phyloP scores from a whole-genome alignment of 1,284 basidiomycete genomes.

The Neonothopanus nambi region DNA sequence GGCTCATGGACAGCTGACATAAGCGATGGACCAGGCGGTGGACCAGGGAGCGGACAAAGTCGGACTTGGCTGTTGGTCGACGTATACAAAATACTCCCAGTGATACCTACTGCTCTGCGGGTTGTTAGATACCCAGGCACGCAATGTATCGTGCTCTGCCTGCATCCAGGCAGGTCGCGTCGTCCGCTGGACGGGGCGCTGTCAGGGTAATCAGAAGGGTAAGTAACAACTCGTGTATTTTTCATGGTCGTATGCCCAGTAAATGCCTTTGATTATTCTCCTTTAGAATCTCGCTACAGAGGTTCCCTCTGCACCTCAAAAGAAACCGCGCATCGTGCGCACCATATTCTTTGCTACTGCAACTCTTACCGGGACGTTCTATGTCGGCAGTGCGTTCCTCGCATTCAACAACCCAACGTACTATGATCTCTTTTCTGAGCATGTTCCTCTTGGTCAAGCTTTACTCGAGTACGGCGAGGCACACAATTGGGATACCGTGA shows the following conservation, averaged over 20 bases:
- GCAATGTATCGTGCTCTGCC: constrained; percentile 61
- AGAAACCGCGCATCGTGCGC: constrained; percentile 54
- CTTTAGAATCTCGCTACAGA: constrained; percentile 60
- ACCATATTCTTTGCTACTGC: constrained; percentile 63
- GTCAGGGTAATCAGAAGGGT: constrained; percentile 57
- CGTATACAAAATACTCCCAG: background rate
- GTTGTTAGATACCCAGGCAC: constrained; percentile 10
- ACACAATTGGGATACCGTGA: constrained; percentile 74
- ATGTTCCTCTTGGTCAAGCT: constrained; percentile 74
- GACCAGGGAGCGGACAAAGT: constrained; percentile 2
- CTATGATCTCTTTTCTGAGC: constrained; percentile 80
- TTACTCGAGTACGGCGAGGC: constrained; percentile 83
- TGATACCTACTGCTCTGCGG: background rate
- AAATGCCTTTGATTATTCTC: background rate
- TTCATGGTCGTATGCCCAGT: background rate
- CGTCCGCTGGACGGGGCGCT: constrained; percentile 44
- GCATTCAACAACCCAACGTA: constrained; percentile 74
- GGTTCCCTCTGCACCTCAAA: constrained; percentile 43
- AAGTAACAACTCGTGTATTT: constrained; percentile 31
- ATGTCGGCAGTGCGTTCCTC: constrained; percentile 74
- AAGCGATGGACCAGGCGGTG: constrained; percentile 2
- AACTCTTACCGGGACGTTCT: constrained; percentile 69
- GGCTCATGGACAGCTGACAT: too few species aligned
- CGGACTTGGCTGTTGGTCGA: background rate
- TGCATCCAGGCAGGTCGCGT: constrained; percentile 50